These are phyloP conservation scores for Colletotrichum euphorbiae DNA, from an alignment of 2,329 filamentous ascomycete genomes.

Conservation along the genomic window DNA sequence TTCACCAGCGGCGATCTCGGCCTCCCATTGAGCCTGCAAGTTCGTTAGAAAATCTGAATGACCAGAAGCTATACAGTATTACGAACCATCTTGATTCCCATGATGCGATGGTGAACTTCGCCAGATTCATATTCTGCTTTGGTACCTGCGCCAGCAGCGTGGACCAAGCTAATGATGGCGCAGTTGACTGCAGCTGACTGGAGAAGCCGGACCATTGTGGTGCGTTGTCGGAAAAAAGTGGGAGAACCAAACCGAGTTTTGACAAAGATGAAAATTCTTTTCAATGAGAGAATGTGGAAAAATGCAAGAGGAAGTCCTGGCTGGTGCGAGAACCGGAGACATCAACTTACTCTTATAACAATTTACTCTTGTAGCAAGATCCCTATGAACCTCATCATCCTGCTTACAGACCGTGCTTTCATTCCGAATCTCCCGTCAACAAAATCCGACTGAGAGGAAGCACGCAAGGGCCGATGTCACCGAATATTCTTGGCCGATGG, in stretches of 20 bases:
- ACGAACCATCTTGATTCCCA: conserved; percentile 44
- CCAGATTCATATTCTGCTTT: conserved; percentile 43
- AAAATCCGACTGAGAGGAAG: conserved; percentile 1
- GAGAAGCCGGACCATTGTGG: conserved; percentile 42
- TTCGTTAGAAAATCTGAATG: conserved; percentile 31
- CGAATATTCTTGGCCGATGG: conserved; percentile 11
- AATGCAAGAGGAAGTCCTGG: no score
- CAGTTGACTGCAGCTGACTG: conserved; percentile 41
- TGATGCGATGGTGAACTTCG: conserved; percentile 42
- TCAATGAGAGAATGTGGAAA: no score
- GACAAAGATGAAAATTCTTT: background rate
- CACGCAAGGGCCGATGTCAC: conserved; percentile 25
- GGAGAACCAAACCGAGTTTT: background rate
- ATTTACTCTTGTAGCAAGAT: no score
- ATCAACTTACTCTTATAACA: no score
- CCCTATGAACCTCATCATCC: no score
- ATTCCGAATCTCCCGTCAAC: background rate
- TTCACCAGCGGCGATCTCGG: conserved; percentile 48
- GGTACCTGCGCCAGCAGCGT: conserved; percentile 42
- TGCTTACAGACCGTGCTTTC: no score
- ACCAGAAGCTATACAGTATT: background rate
- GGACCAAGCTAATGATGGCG: conserved; percentile 40
- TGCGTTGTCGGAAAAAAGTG: background rate
- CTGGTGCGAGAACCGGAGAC: no score
- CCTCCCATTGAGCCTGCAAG: conserved; percentile 49